A percentile compares a stretch with the other conserved stretches of the same genome.
Conservation (phyloP, 1,139 yeast genomes). For the Magnusiomyces magnusii region DNA sequence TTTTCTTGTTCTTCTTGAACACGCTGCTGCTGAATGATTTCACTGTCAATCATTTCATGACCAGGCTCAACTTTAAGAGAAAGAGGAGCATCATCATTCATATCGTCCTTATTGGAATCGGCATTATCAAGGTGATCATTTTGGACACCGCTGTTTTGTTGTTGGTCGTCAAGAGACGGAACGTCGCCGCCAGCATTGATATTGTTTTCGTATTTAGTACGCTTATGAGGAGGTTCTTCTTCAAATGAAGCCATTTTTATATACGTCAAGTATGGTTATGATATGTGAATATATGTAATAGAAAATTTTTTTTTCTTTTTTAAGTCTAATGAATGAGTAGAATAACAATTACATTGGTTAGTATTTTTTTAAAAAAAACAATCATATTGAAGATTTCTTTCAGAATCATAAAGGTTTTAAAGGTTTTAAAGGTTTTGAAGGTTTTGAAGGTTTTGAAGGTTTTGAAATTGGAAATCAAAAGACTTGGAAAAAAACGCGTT, state of each 20-base stretch:
- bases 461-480: not conserved
- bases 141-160: not conserved
- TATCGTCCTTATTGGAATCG: not conserved
- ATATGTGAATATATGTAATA: too few relatives aligned
- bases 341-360: too few relatives aligned
- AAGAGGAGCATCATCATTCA: not conserved
- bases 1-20: constrained; percentile 9
- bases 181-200: not conserved
- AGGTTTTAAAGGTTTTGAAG: too few relatives aligned
- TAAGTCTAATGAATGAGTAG: too few relatives aligned
- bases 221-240: not conserved
- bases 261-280: too few relatives aligned
- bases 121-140: too few relatives aligned
- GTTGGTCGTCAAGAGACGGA: not conserved
- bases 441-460: too few relatives aligned
- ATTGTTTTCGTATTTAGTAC: not conserved
- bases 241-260: not conserved
- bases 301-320: not conserved
- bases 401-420: too few relatives aligned
- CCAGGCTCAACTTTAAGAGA: not conserved
- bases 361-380: too few relatives aligned
- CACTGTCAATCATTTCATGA: constrained; percentile 8
- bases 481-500: not conserved
- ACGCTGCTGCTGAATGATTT: constrained; percentile 9
- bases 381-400: too few relatives aligned